A percentile compares a stretch with the other conserved stretches of the same genome.
phyloP scores from a whole-genome alignment of 2,329 filamentous ascomycete genomes.

The Zymoseptoria brevis region DNA sequence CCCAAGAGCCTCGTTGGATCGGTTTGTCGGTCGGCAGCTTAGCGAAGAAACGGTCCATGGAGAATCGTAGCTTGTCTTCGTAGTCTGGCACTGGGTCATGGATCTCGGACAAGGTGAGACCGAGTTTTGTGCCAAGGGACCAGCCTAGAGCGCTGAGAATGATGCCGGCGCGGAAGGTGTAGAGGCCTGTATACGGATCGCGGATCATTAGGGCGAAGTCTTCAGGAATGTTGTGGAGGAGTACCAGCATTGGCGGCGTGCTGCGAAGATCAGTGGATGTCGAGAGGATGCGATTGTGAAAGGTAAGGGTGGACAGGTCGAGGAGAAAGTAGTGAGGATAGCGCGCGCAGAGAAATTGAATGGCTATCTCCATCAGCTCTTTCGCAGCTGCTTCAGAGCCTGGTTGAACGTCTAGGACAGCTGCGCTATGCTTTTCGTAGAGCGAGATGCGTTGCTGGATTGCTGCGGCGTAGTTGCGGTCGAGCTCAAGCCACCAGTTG shows the following conservation, averaged over 20 bases:
- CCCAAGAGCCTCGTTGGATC: slow-evolving; percentile 81
- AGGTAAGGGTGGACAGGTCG: slow-evolving; percentile 44
- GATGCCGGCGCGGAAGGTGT: slow-evolving; percentile 65
- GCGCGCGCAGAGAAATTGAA: slow-evolving; percentile 70
- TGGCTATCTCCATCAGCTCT: slow-evolving; percentile 77
- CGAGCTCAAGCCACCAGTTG: slow-evolving; percentile 86
- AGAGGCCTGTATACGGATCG: slow-evolving; percentile 62
- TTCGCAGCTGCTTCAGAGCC: slow-evolving; percentile 73
- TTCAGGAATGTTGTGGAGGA: slow-evolving; percentile 73
- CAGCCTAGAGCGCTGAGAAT: slow-evolving; percentile 76
- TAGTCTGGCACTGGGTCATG: slow-evolving; percentile 73
- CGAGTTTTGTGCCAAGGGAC: slow-evolving; percentile 68
- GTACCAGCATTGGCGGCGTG: slow-evolving; percentile 58
- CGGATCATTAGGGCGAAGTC: slow-evolving; percentile 73
- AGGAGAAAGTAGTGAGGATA: slow-evolving; percentile 70
- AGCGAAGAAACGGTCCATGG: slow-evolving; percentile 80
- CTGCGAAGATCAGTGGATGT: slow-evolving; percentile 53
- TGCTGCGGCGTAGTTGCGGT: slow-evolving; percentile 60
- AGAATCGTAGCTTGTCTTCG: slow-evolving; percentile 78
- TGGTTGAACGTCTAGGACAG: slow-evolving; percentile 60
- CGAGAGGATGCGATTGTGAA: slow-evolving; percentile 62
- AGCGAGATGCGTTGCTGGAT: slow-evolving; percentile 62
- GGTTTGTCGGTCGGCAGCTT: slow-evolving; percentile 66
- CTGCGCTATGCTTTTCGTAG: slow-evolving; percentile 53
- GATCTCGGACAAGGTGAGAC: slow-evolving; percentile 60